Percentiles rank a stretch among this genome's conserved stretches.
These are phyloP conservation scores for Rostrohypoxylon terebratum DNA, from an alignment of 495 filamentous ascomycete species.

Conservation along the genomic window DNA sequence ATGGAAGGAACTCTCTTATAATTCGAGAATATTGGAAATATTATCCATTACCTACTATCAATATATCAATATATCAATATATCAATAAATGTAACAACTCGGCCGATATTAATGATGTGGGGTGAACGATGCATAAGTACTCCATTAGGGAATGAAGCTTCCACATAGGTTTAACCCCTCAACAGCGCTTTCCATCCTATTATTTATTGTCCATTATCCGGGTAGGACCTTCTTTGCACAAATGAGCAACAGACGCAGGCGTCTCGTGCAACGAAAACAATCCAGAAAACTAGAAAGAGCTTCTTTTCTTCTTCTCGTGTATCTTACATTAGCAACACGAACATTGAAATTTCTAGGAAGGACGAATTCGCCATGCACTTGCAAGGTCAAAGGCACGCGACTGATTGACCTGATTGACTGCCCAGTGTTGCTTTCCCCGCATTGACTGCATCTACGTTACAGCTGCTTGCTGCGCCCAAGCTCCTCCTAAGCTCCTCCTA, in stretches of 20 bases:
- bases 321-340: slow-evolving; percentile 20
- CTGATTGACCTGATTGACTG: too few species aligned
- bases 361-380: slow-evolving; percentile 12
- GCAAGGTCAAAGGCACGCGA: slow-evolving; percentile 28
- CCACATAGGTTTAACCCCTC: slow-evolving; percentile 18
- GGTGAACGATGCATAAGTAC: not conserved
- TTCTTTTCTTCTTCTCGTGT: not conserved
- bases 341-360: not conserved
- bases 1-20: too few species aligned
- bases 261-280: slow-evolving; percentile 20
- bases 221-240: not conserved
- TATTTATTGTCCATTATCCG: not conserved
- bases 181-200: slow-evolving; percentile 1
- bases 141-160: not conserved
- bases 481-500: not conserved
- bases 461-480: slow-evolving; percentile 21
- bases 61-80: too few species aligned
- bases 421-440: slow-evolving; percentile 39
- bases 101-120: too few species aligned
- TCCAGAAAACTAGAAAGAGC: not conserved
- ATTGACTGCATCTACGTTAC: slow-evolving; percentile 22
- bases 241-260: not conserved
- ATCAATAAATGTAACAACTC: too few species aligned
- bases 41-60: too few species aligned
- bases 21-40: too few species aligned